These are phyloP conservation scores for Pinus tabuliformis DNA, from an alignment of 75 land plant genomes.

Conservation along the genomic window DNA sequence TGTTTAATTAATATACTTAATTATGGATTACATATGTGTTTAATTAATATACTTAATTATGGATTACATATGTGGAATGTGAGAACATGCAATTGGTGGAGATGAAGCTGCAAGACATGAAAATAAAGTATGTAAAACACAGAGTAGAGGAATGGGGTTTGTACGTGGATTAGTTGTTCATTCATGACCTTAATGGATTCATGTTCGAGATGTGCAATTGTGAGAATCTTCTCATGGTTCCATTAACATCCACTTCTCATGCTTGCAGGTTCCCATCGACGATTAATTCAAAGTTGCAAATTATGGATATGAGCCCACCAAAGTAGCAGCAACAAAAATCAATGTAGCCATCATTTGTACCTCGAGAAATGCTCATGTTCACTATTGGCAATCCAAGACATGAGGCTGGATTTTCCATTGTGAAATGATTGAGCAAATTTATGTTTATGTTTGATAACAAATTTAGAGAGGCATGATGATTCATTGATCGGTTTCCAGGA, in stretches of 20 bases:
- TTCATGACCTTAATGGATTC: constrained; percentile 34
- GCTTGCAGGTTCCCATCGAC: background rate
- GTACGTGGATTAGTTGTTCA: constrained; percentile 25
- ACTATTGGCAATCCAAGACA: too few relatives aligned
- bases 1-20: too few relatives aligned
- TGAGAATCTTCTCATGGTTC: constrained; percentile 20
- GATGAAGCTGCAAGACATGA: constrained; percentile 10
- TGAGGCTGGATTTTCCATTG: too few relatives aligned
- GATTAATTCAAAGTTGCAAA: background rate
- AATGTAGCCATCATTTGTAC: too few relatives aligned
- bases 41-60: too few relatives aligned
- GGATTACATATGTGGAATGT: background rate
- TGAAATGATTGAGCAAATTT: too few relatives aligned
- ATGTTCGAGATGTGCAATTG: constrained; percentile 36
- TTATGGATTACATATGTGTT: background rate
- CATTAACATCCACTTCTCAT: background rate
- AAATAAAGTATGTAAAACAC: constrained; percentile 9
- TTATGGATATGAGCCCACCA: too few relatives aligned
- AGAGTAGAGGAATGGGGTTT: constrained; percentile 20
- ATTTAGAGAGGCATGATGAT: too few relatives aligned
- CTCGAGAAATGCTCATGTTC: too few relatives aligned
- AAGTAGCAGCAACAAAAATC: too few relatives aligned
- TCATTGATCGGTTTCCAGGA: too few relatives aligned
- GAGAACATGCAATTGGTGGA: constrained; percentile 4
- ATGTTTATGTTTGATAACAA: too few relatives aligned